Base-by-base conservation (phyloP, 108 stramenopile genomes). In the Schizochytrium sp. region DNA sequence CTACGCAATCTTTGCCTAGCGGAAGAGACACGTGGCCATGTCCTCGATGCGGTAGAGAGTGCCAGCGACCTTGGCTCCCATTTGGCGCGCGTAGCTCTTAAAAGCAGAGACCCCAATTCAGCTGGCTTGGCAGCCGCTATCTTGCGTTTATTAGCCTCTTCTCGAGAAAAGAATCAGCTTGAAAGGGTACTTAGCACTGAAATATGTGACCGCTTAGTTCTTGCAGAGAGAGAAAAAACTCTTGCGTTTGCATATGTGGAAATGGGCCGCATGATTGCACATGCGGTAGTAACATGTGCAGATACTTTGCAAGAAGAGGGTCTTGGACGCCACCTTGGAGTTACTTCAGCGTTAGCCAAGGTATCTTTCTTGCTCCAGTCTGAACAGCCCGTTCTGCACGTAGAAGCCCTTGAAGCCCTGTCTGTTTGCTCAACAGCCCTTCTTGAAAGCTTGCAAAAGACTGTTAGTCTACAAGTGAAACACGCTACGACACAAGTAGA, bases 101-200 rank as follows among this genome's bases (percentile, higher is more conserved):
- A 13, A 53, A 55, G 50, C 76, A 49, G 40, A 50, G 76, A 83
- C 53, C 76, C 76, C 50, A 83, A 83, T 28, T 55, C 76, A 10
- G 76, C 76, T 12, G 76, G 76, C 0, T n/a, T 83, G 10, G 76
- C 76, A 40, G 76, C 76, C 12, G 76, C 76, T 42, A n/a, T 83
- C 17, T n/a, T 83, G 76, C 76, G 76, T 5, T 28, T 83, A 5
- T n/a, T 83, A 53, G 50, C 53, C 8, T 49, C 76, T 55, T 83
- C 76, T 5, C 5, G 53, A 10, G 76, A 83, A n/a, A 5, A 47
- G 12, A 38, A 46, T 10, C 50, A 55, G 10, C 10, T 83, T 38
- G 53, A 49, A 10, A n/a, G 76, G 12, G 0, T 83, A 17, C 8
- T 83, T 5, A 17, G n/a, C 28, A n/a, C 50, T 8, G 47, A 83